These are phyloP conservation scores for Fusarium mundagurra DNA, from an alignment of 2,329 filamentous ascomycete genomes.

Conservation along the genomic window DNA sequence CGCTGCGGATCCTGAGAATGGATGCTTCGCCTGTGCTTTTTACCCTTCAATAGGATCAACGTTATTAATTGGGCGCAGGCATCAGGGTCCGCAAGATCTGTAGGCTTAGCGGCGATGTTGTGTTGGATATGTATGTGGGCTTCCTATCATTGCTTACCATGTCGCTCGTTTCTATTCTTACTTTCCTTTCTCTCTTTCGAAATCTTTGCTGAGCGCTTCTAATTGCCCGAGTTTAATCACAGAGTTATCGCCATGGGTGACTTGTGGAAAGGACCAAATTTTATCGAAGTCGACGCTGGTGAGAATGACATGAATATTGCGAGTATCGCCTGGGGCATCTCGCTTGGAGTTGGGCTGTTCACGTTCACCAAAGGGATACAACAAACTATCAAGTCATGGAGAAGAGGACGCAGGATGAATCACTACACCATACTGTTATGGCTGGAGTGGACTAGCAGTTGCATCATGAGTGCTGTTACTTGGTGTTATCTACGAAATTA, in stretches of 20 bases:
- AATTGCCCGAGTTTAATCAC: neutral
- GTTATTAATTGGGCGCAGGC: neutral
- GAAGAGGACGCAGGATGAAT: slow-evolving; percentile 33
- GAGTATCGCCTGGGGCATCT: slow-evolving; percentile 43
- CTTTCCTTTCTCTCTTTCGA: neutral
- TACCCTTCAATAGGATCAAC: slow-evolving; percentile 4
- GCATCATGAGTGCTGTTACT: slow-evolving; percentile 40
- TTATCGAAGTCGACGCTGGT: slow-evolving; percentile 16
- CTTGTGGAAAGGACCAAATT: slow-evolving; percentile 28
- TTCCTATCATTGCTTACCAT: neutral
- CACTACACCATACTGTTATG: slow-evolving; percentile 39
- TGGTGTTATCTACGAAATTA: slow-evolving; percentile 41
- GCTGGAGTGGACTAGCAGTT: slow-evolving; percentile 39
- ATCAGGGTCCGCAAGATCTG: slow-evolving; percentile 11
- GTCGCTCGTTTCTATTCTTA: neutral
- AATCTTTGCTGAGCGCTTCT: neutral
- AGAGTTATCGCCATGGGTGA: slow-evolving; percentile 23
- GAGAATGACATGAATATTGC: slow-evolving; percentile 42
- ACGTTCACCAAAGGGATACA: slow-evolving; percentile 34
- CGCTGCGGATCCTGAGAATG: slow-evolving; percentile 34
- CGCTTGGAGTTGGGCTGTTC: slow-evolving; percentile 42
- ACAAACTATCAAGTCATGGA: slow-evolving; percentile 40
- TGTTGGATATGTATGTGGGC: slow-evolving; percentile 31
- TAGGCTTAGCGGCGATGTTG: slow-evolving; percentile 16
- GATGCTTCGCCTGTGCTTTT: slow-evolving; percentile 25